Percentiles rank a stretch among this genome's conserved stretches.
Conservation (phyloP, 106 monocot genomes). For the Narthecium ossifragum region DNA sequence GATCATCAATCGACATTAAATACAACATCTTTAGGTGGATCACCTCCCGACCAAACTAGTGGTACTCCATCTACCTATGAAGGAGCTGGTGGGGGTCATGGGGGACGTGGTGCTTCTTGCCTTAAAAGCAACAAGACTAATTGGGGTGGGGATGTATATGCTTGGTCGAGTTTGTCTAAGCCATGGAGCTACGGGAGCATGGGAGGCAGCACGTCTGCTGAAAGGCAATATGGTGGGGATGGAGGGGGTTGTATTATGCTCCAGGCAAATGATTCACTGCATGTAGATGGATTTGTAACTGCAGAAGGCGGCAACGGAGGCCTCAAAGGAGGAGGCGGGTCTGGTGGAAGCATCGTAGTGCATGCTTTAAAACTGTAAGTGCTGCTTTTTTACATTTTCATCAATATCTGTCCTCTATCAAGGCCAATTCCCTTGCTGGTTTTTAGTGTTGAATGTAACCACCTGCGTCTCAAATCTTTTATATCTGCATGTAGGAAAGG, state of each 20-base stretch:
- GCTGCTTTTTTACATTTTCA: neutral
- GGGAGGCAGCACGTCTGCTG: constrained; percentile 64
- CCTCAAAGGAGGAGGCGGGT: constrained; percentile 74
- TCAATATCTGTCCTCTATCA: neutral
- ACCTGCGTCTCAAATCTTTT: too few species aligned
- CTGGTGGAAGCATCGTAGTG: constrained; percentile 86
- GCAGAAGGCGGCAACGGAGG: constrained; percentile 82
- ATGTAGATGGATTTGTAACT: constrained; percentile 56
- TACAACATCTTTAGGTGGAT: constrained; percentile 62
- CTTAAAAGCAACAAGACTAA: constrained; percentile 68
- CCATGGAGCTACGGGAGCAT: constrained; percentile 97
- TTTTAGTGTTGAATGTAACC: too few species aligned
- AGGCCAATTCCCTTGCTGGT: too few species aligned
- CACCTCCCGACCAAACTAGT: constrained; percentile 82
- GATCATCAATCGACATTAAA: constrained; percentile 51
- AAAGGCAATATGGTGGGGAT: constrained; percentile 57
- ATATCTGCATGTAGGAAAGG: too few species aligned
- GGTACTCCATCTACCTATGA: constrained; percentile 72
- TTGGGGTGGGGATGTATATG: constrained; percentile 98
- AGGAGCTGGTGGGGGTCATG: constrained; percentile 90
- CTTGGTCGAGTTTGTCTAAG: constrained; percentile 73
- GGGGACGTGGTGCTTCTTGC: constrained; percentile 91
- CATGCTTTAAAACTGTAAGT: constrained; percentile 79
- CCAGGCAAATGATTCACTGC: constrained; percentile 34
- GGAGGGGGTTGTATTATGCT: constrained; percentile 79